Base-by-base conservation (phyloP, 345 rosid genomes). In the Hibiscus mutabilis region DNA sequence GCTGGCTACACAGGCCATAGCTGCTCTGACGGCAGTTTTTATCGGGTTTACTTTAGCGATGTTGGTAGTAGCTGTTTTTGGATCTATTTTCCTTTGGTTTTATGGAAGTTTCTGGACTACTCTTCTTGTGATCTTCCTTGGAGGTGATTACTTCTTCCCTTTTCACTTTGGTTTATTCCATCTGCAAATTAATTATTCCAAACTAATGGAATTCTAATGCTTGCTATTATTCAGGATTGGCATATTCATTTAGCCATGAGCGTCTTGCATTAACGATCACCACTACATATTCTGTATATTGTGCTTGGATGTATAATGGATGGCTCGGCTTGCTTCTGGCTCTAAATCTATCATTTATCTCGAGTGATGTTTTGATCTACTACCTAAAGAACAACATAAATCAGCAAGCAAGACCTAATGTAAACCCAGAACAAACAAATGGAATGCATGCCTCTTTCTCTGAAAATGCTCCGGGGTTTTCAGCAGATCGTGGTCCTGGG, bases 61-160 rank as follows among this genome's bases (percentile, higher is more conserved):
- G 57, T 47, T 90, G 52, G 78, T 85, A 53, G 83, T 89, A 78
- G 90, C 88, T 75, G 66, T 86, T 72, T 82, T 80, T 75, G 96
- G 92, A 70, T 73, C 80, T 27, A 68, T 86, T 85, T 80, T 91
- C 60, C 78, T 92, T 29, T 92, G 98, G 97, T 81, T 88, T 67
- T 90, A 88, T 82, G 98, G 99, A 84, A 92, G 99, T 80, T 89
- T 92, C 78, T 92, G 98, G 98, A 87, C 86, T 65, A 89, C 98
- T 27, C 67, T 85, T 44, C 76, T 87, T 74, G 82, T 89, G 71
- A 81, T 90, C 64, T 73, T 84, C 49, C 71, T 89, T 8, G 96
- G 87, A 83, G 98, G 99, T 95, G 76, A 79, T 68, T 37, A 29
- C 22, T 78, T 58, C 52, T 73, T 69, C 31, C 33, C 35, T 63